phyloP scores from a whole-genome alignment of 805 yeast genomes.

The Candida montana region DNA sequence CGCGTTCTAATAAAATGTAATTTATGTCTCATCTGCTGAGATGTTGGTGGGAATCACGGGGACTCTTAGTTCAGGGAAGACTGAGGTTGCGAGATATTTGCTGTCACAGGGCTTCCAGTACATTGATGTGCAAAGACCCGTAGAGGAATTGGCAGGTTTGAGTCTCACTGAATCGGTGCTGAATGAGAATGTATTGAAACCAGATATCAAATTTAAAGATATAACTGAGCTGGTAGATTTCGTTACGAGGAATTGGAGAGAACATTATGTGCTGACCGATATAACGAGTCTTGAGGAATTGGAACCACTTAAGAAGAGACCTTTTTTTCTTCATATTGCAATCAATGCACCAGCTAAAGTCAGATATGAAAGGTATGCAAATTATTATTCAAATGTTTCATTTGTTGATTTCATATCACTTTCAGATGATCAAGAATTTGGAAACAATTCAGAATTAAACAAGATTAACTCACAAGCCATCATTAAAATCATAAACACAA shows the following conservation, averaged over 20 bases:
- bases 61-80: conserved; percentile 59
- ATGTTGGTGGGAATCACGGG: conserved; percentile 81
- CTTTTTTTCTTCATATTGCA: conserved; percentile 77
- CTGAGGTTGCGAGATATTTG: conserved; percentile 56
- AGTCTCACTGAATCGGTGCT: conserved; percentile 10
- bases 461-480: conserved; percentile 44
- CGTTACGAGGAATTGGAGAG: conserved; percentile 64
- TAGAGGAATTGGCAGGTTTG: conserved; percentile 5
- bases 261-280: conserved; percentile 53
- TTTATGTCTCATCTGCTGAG: too few species aligned
- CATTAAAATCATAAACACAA: conserved; percentile 52
- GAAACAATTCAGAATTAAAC: conserved; percentile 28
- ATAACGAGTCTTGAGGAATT: conserved; percentile 40
- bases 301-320: conserved; percentile 53
- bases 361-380: conserved; percentile 31
- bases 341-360: conserved; percentile 64
- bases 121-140: conserved; percentile 24
- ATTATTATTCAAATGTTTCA: conserved; percentile 23
- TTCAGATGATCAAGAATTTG: conserved; percentile 31
- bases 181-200: conserved; percentile 14
- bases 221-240: conserved; percentile 46
- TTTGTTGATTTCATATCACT: conserved; percentile 32
- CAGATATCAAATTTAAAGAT: conserved; percentile 30
- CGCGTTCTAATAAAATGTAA: too few species aligned
- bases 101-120: conserved; percentile 45